Base-by-base conservation (phyloP, 2,329 filamentous ascomycete genomes). In the Fusarium denticulatum region DNA sequence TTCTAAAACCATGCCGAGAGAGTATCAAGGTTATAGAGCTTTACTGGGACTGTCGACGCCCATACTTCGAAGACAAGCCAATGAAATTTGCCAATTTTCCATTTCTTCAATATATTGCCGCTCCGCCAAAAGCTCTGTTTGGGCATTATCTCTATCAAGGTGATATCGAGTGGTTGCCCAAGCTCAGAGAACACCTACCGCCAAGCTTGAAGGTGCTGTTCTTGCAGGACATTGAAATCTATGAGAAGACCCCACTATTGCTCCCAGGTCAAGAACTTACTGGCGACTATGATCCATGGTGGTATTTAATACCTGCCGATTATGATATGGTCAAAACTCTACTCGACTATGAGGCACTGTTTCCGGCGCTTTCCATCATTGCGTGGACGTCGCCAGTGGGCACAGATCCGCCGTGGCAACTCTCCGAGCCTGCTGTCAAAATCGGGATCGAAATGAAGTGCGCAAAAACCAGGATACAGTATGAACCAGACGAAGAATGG, bases 61-160 rank as follows among this genome's bases (percentile, higher is more conserved):
- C 36, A 0, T 6, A 11, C 20, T 55, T 55, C n/a, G 18, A 11
- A 6, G 18, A 22, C 6, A 20, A 2, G 9, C n/a, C 10, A 0
- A 18, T 60, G 14, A 32, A 39, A 14, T 55, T 60, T 18, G 46
- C n/a, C 1, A 6, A 55, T 5, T 60, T 60, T n/a, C n/a, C n/a
- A 32, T 24, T 46, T 8, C 22, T 60, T 2, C 28, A 39, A 7
- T 34, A 60, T n/a, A 39, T 60, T 1, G 37, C 37, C 3, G 4
- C 18, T 24, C 37, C 58, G 6, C 30, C 37, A 5, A 56, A 15
- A n/a, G 47, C 14, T 22, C 14, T 60, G 5, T 60, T 56, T 18
- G 58, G 58, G 2, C 1, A 4, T 5, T 56, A 56, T 28, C 22
- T 20, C 7, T 56, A 26, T 2, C 5, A n/a, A 5, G 1, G 5